phyloP scores from a whole-genome alignment of 176 grass and related monocot species.

The Hordeum marinum region DNA sequence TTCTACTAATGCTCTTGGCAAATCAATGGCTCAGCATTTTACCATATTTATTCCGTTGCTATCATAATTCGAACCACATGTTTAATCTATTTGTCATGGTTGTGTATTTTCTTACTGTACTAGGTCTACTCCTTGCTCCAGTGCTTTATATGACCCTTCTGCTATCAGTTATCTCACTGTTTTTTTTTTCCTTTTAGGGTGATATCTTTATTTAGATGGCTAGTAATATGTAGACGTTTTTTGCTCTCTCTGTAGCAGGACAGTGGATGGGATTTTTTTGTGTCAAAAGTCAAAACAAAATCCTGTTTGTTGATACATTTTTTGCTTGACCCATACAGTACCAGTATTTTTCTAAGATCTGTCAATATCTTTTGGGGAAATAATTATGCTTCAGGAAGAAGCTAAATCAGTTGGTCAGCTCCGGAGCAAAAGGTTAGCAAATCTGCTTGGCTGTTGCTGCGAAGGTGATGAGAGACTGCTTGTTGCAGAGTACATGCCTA shows the following conservation, averaged over 20 bases:
- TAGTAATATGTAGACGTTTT: not conserved
- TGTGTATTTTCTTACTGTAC: not conserved
- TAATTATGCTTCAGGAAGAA: conserved; percentile 72
- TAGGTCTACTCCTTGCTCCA: not conserved
- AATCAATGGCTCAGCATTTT: not conserved
- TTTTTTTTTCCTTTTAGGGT: not conserved
- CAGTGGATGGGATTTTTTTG: not conserved
- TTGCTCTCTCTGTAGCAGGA: not conserved
- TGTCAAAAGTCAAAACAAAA: not conserved
- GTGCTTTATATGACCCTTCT: conserved; percentile 3
- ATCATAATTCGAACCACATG: not conserved
- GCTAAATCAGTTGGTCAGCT: conserved; percentile 81
- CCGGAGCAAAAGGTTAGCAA: conserved; percentile 74
- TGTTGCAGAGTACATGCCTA: conserved; percentile 98
- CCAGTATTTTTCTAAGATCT: not conserved
- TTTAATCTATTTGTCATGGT: not conserved
- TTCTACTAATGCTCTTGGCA: not conserved
- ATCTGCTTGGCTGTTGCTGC: conserved; percentile 93
- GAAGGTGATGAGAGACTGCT: conserved; percentile 98
- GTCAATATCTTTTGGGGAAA: conserved; percentile 4
- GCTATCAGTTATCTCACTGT: not conserved
- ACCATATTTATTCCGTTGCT: not conserved
- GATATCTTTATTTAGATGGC: not conserved
- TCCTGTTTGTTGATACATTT: not conserved
- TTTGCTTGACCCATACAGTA: not conserved